Evolutionary conservation across 306 rosid species (phyloP).

Genomic region (Inga laurina): DNA sequence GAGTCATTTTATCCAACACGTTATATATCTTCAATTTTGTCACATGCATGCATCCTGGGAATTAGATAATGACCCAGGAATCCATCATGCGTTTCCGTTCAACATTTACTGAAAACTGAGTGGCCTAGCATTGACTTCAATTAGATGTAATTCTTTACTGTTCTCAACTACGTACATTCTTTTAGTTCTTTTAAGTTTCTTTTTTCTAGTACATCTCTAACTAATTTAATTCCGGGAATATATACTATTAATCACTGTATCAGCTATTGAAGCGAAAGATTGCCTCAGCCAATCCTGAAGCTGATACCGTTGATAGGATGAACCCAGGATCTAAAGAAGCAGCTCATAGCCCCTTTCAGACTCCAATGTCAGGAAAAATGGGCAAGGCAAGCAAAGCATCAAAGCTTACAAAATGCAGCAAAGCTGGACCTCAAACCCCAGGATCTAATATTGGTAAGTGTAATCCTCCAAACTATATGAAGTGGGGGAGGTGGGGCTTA

Average conservation of each 20-base stretch:
- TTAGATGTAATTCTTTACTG: conserved; percentile 6
- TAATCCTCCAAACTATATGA: conserved; percentile 26
- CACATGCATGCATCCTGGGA: background rate
- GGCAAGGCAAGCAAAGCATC: conserved; percentile 77
- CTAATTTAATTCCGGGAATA: conserved; percentile 25
- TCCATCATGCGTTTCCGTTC: background rate
- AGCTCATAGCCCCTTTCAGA: conserved; percentile 57
- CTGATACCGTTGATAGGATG: conserved; percentile 63
- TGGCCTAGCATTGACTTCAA: background rate
- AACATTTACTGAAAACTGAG: background rate
- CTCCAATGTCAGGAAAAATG: conserved; percentile 67
- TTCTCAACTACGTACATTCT: conserved; percentile 20
- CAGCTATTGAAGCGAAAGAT: conserved; percentile 83
- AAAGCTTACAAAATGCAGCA: conserved; percentile 69
- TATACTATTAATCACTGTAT: conserved; percentile 28
- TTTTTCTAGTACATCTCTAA: conserved; percentile 14
- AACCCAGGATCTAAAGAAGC: conserved; percentile 56
- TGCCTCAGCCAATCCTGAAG: conserved; percentile 60
- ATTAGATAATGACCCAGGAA: background rate
- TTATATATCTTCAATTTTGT: background rate
- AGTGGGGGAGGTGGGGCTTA: conserved; percentile 19
- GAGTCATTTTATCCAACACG: conserved; percentile 4
- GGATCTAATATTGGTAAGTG: conserved; percentile 70
- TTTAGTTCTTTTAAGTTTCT: background rate
- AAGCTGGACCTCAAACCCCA: conserved; percentile 77